Evolutionary conservation across 495 filamentous ascomycete species (phyloP), one percentile per base, ranked within the genome.

Genomic region (Aspergillus nanangensis): DNA sequence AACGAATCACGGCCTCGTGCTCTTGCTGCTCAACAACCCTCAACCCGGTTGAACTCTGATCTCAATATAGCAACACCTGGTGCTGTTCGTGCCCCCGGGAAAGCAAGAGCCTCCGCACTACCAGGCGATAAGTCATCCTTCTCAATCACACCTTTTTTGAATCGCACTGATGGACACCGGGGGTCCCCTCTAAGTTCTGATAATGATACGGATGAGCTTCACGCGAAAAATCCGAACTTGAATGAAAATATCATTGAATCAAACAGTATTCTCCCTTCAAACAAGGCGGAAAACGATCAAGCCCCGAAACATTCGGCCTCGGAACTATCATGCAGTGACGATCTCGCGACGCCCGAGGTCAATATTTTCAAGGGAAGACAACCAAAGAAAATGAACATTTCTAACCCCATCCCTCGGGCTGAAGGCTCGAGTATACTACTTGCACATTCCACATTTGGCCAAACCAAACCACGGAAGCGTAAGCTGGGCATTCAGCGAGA

Each of bases 121-220:
- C 66, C 82, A 25, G 89, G 86, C 19, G 89, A 94, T 51, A 95
- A 95, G 62, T 95, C 90, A 1, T 80, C 75, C 15, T 96, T 96
- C 59, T 93, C 89, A 9, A 90, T 96, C 50, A 96, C 91, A 1
- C 91, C 91, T 1, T 94, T 90, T 63, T 68, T 96, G 22, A 94
- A 92, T 68, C 83, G 87, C 41, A 87, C 84, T 5, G 71, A 77
- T 33, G 66, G 73, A n/a, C 62, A 67, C 8, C 63, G 66, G 31
- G 74, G 75, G 29, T 71, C 71, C 35, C 61, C 73, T 8, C 49
- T 41, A 20, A 67, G 59, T 41, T 63, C 65, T 18, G 63, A 64
- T 13, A 55, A 56, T 34, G 61, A 68, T 11, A 41, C 56, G 14
- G 52, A 65, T 42, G 62, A 66, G 23, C 25, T 55, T n/a, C 38